A percentile compares a stretch with the other conserved stretches of the same genome.
These are phyloP conservation scores for Xylaria sp. DNA, from an alignment of 2,329 filamentous ascomycete genomes.

Conservation along the genomic window DNA sequence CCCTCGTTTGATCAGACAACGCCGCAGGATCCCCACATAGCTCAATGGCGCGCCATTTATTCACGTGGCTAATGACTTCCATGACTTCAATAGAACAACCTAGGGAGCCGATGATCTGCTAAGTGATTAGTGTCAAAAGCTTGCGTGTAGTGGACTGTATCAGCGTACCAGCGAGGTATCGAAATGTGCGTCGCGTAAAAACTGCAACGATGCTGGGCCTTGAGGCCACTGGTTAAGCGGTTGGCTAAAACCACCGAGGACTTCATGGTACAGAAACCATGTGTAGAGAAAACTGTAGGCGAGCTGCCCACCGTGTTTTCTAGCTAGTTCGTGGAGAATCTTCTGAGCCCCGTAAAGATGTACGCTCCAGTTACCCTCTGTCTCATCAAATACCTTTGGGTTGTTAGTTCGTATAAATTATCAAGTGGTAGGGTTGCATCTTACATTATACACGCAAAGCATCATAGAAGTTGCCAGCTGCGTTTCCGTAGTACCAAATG, in stretches of 20 bases:
- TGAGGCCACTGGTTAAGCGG: conserved; percentile 46
- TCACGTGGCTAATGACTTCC: conserved; percentile 56
- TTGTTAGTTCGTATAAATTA: not conserved
- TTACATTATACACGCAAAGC: conserved; percentile 62
- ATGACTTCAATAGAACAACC: conserved; percentile 61
- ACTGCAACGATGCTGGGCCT: conserved; percentile 46
- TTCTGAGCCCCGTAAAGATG: conserved; percentile 58
- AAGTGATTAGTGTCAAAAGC: conserved; percentile 20
- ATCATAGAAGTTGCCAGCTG: conserved; percentile 62
- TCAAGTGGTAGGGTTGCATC: conserved; percentile 30
- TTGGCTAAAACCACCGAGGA: conserved; percentile 58
- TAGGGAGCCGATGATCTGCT: conserved; percentile 59
- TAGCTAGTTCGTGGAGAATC: conserved; percentile 49
- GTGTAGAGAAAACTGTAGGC: conserved; percentile 55
- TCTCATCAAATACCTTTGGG: conserved; percentile 59
- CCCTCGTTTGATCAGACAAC: conserved; percentile 45
- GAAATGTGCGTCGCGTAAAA: conserved; percentile 47
- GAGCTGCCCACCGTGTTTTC: conserved; percentile 45
- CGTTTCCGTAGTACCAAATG: conserved; percentile 49
- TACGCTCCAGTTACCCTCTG: conserved; percentile 58
- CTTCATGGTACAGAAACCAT: conserved; percentile 61
- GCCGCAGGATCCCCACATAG: conserved; percentile 46
- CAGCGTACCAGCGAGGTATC: conserved; percentile 49
- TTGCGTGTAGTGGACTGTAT: not conserved
- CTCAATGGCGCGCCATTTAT: conserved; percentile 50